Conservation (phyloP, 768 basidiomycete genomes). For the Auricularia sp. region DNA sequence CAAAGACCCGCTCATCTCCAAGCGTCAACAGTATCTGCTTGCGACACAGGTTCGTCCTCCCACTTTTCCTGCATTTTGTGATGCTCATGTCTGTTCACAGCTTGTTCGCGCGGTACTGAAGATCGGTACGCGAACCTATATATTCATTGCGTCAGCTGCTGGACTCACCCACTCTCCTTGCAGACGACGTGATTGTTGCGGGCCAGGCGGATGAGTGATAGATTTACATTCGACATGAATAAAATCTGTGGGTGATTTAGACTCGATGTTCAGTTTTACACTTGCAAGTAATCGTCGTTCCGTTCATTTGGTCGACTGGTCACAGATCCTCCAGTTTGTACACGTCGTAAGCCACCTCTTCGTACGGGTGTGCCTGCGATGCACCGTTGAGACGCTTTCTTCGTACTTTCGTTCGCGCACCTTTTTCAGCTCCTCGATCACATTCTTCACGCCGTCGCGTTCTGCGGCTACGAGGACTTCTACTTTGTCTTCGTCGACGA, state of each 20-base stretch:
- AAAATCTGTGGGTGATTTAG: too few relatives aligned
- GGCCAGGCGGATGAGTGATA: conserved; percentile 4
- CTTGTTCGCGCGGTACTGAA: conserved; percentile 81
- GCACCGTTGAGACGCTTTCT: background rate
- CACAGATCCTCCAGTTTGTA: conserved; percentile 33
- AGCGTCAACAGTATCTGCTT: conserved; percentile 90
- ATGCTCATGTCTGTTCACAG: conserved; percentile 21
- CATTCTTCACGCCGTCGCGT: conserved; percentile 27
- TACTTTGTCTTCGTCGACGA: conserved; percentile 44
- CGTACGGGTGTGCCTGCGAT: conserved; percentile 42
- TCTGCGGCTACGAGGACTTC: conserved; percentile 36
- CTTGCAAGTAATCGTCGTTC: too few relatives aligned
- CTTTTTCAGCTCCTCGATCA: conserved; percentile 35
- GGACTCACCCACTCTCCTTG: background rate
- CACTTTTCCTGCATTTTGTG: background rate
- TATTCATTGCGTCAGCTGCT: background rate
- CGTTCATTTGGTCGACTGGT: background rate
- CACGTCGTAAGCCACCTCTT: conserved; percentile 49
- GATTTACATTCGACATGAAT: background rate
- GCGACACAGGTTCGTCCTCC: conserved; percentile 48
- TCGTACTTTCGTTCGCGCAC: conserved; percentile 18
- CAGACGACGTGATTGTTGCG: background rate
- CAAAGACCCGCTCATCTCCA: conserved; percentile 94
- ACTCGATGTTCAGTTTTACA: too few relatives aligned
- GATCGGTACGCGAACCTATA: conserved; percentile 46